A percentile compares a stretch with the other conserved stretches of the same genome.
Evolutionary conservation across 768 basidiomycete genomes (phyloP).

Genomic region (Galerina marginata): DNA sequence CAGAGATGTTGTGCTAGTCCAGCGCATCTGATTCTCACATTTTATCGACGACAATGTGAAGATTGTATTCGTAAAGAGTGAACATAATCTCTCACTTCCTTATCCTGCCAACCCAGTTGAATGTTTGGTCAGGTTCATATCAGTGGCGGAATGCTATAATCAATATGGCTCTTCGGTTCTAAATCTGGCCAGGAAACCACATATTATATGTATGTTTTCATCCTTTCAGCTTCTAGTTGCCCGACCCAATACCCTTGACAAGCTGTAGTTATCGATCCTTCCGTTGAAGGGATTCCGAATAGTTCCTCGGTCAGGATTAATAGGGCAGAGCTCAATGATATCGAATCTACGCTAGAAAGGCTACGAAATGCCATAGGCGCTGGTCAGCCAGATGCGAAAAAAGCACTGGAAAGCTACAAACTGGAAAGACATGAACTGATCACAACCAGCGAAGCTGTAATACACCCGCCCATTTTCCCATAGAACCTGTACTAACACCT

Average conservation of each 20-base stretch:
- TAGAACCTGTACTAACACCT: not conserved
- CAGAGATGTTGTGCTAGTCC: conserved; percentile 1
- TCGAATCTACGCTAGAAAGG: not conserved
- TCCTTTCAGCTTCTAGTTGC: too few species aligned
- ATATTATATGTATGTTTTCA: too few species aligned
- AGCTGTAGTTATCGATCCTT: too few species aligned
- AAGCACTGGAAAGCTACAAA: not conserved
- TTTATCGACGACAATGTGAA: not conserved
- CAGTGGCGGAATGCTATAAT: too few species aligned
- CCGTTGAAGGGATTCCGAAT: too few species aligned
- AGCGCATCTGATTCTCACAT: not conserved
- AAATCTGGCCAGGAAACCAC: too few species aligned
- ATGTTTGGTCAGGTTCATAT: not conserved
- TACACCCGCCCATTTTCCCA: not conserved
- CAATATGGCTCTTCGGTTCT: too few species aligned
- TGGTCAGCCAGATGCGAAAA: not conserved
- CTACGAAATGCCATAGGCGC: not conserved
- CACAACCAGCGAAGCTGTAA: not conserved
- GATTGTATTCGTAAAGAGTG: not conserved
- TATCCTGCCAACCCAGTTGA: too few species aligned
- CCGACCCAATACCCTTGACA: too few species aligned
- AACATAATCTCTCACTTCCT: not conserved
- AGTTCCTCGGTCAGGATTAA: not conserved
- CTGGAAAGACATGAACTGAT: not conserved
- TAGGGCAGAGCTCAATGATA: not conserved